Conservation (phyloP, 2,329 filamentous ascomycete species). For the Trichoderma aggressivum region DNA sequence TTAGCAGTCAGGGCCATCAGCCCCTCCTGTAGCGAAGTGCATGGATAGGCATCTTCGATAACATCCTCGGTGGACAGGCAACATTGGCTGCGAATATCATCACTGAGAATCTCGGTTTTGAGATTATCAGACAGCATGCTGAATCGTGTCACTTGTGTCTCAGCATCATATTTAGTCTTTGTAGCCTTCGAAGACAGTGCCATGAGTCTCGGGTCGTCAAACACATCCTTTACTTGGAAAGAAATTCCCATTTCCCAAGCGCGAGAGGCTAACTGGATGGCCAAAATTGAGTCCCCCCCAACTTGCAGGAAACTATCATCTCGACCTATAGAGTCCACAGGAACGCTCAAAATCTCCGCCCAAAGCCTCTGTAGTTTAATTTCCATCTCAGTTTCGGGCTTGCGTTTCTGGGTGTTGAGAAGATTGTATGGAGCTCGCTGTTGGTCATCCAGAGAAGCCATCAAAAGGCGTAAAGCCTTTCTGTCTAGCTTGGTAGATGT, state of each 20-base stretch:
- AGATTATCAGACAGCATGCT: not conserved
- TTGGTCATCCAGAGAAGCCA: not conserved
- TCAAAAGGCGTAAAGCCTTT: not conserved
- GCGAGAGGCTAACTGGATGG: conserved; percentile 41
- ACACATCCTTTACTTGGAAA: not conserved
- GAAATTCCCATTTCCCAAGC: conserved; percentile 27
- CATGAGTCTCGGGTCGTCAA: not conserved
- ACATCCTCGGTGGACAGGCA: not conserved
- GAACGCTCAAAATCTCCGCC: conserved; percentile 30
- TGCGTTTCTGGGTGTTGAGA: not conserved
- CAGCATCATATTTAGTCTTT: not conserved
- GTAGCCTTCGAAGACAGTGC: not conserved
- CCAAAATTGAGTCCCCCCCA: conserved; percentile 43
- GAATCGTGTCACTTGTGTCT: not conserved
- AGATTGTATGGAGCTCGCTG: not conserved
- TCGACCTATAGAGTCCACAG: conserved; percentile 26
- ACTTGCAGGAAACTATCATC: conserved; percentile 19
- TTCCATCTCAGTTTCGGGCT: conserved; percentile 20
- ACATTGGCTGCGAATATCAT: not conserved
- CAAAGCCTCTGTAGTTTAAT: conserved; percentile 26
- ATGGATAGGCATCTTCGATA: conserved; percentile 19
- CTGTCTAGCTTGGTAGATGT: conserved; percentile 20
- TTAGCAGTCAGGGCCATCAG: conserved; percentile 18
- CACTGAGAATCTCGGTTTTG: not conserved
- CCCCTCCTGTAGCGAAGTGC: conserved; percentile 20